Evolutionary conservation across 306 rosid genomes (phyloP).

Genomic region (Aeschynomene evenia): DNA sequence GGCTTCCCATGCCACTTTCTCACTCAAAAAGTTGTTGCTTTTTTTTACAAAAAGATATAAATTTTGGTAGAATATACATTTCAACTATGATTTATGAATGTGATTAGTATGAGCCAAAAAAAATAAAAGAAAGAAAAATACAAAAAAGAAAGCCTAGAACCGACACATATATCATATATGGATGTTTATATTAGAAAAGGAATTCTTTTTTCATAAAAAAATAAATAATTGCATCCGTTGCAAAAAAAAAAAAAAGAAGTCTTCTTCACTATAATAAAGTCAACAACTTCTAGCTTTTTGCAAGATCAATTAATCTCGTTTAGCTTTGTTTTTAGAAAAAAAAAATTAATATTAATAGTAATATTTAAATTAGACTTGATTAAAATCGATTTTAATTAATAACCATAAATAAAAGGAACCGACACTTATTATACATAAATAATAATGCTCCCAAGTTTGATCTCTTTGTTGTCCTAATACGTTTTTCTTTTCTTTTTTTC

Average conservation of each 20-base stretch:
- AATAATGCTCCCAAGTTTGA: slow-evolving; percentile 1
- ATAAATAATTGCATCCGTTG: background rate
- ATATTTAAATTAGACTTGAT: background rate
- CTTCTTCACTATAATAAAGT: background rate
- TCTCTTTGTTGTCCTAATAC: background rate
- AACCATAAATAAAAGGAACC: slow-evolving; percentile 22
- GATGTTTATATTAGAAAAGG: background rate
- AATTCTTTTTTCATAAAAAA: background rate
- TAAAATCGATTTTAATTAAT: background rate
- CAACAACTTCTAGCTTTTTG: background rate
- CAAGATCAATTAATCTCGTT: background rate
- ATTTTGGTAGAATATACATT: background rate
- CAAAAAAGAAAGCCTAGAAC: background rate
- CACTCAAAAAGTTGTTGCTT: background rate
- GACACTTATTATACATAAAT: slow-evolving; percentile 2
- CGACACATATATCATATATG: no score
- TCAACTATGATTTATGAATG: background rate
- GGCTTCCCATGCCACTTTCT: slow-evolving; percentile 2
- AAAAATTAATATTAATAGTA: no score
- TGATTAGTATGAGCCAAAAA: background rate
- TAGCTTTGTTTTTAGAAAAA: slow-evolving; percentile 19
- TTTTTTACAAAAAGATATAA: background rate
- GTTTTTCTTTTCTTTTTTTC: background rate
- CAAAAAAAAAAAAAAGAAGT: no score
- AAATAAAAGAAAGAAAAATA: background rate